Evolutionary conservation across 805 yeast species (phyloP).

Genomic region (Saccharomycopsis oosterbeekiorum): DNA sequence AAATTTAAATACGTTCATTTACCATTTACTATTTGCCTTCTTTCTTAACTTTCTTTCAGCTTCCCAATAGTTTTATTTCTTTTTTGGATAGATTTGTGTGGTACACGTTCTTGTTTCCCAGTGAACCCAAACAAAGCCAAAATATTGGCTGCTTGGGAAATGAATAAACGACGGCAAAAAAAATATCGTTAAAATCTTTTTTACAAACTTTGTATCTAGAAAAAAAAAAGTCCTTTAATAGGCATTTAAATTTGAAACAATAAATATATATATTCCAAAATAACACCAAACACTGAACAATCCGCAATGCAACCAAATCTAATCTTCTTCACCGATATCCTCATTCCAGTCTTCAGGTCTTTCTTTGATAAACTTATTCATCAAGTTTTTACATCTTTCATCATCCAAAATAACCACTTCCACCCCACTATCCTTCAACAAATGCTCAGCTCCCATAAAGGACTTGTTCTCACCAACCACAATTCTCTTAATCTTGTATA

Average conservation of each 20-base stretch:
- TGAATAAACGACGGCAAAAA: background rate
- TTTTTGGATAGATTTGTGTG: too few relatives aligned
- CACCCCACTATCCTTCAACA: slow-evolving; percentile 55
- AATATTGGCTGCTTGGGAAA: background rate
- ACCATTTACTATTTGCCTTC: background rate
- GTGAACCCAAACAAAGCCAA: background rate
- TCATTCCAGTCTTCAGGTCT: slow-evolving; percentile 75
- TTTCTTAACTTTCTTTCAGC: background rate
- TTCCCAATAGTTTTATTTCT: background rate
- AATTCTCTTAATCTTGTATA: slow-evolving; percentile 81
- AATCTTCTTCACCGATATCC: slow-evolving; percentile 52
- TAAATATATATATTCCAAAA: background rate
- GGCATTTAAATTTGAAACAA: background rate
- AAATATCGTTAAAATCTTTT: background rate
- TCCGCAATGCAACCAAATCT: background rate
- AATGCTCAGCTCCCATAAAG: slow-evolving; percentile 76
- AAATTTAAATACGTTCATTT: background rate
- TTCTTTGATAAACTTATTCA: slow-evolving; percentile 70
- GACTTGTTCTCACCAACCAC: slow-evolving; percentile 85
- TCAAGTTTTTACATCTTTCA: slow-evolving; percentile 54
- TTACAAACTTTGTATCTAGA: background rate
- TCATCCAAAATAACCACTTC: slow-evolving; percentile 57
- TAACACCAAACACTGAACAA: background rate
- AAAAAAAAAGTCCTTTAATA: background rate
- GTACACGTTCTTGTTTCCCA: background rate